Percentiles rank a stretch among this genome's conserved stretches.
These are phyloP conservation scores for Garcileccinum viscosum DNA, from an alignment of 1,284 basidiomycete genomes.

Conservation along the genomic window DNA sequence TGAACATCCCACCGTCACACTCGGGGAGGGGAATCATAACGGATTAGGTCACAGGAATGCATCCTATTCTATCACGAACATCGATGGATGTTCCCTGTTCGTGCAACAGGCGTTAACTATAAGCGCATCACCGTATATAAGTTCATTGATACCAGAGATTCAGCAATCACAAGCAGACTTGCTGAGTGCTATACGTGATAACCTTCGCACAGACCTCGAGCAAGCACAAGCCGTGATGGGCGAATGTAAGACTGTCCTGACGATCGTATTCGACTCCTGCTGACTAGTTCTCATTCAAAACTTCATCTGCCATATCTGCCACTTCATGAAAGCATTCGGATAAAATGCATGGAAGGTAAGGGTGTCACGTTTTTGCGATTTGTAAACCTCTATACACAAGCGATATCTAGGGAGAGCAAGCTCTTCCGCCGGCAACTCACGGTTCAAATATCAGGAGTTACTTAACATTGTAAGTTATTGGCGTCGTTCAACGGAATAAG, in stretches of 20 bases:
- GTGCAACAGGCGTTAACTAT: constrained; percentile 32
- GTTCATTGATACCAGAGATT: constrained; percentile 21
- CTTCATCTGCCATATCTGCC: constrained; percentile 22
- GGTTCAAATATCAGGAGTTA: constrained; percentile 10
- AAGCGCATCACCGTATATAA: constrained; percentile 17
- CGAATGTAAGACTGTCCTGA: constrained; percentile 41
- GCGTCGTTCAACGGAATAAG: too few relatives aligned
- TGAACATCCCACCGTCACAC: constrained; percentile 46
- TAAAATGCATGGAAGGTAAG: constrained; percentile 24
- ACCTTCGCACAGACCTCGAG: constrained; percentile 16
- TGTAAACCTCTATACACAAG: not conserved
- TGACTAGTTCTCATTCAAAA: not conserved
- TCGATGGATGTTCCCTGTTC: constrained; percentile 47
- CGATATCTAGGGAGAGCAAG: constrained; percentile 14
- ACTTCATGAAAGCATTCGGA: constrained; percentile 19
- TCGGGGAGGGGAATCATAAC: constrained; percentile 44
- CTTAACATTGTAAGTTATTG: not conserved
- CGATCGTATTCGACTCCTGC: not conserved
- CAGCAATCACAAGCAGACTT: constrained; percentile 12
- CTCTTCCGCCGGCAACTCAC: constrained; percentile 8
- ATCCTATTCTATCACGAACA: constrained; percentile 45
- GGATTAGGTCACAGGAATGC: constrained; percentile 42
- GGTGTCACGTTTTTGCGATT: not conserved
- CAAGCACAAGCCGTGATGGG: constrained; percentile 45
- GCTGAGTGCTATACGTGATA: constrained; percentile 19